phyloP scores from a whole-genome alignment of 1,284 basidiomycete genomes.

The Somion occarium region DNA sequence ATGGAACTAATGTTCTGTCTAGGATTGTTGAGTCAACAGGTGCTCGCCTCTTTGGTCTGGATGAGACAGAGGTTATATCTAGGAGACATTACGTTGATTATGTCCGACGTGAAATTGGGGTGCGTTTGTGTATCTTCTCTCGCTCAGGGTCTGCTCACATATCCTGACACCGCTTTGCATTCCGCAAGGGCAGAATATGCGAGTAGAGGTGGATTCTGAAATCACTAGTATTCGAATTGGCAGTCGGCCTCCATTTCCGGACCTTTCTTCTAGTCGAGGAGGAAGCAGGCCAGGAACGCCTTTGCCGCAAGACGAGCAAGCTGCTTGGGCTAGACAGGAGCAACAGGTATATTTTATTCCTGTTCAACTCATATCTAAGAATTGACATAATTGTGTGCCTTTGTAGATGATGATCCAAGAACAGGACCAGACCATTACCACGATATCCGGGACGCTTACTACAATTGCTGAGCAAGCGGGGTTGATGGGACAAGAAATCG shows the following conservation, averaged over 20 bases:
- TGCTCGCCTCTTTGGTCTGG: conserved; percentile 79
- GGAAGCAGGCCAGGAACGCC: conserved; percentile 8
- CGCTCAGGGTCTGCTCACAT: conserved; percentile 9
- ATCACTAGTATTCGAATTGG: not conserved
- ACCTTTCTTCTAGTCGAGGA: not conserved
- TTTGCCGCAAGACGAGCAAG: conserved; percentile 51
- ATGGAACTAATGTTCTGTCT: conserved; percentile 2
- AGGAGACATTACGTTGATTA: conserved; percentile 71
- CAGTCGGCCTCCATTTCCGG: not conserved
- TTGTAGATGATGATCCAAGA: conserved; percentile 74
- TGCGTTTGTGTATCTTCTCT: conserved; percentile 36
- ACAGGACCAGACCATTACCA: conserved; percentile 83
- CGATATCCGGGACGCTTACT: conserved; percentile 78
- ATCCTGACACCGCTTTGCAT: not conserved
- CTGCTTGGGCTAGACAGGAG: conserved; percentile 78
- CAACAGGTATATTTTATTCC: conserved; percentile 54
- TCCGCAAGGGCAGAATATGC: conserved; percentile 61
- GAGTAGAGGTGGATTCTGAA: conserved; percentile 44
- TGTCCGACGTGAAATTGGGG: conserved; percentile 73
- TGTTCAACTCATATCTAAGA: conserved; percentile 1
- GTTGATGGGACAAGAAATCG: conserved; percentile 85
- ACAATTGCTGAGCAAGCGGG: conserved; percentile 85
- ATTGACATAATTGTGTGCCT: not conserved
- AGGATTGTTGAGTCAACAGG: conserved; percentile 80
- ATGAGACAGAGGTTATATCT: conserved; percentile 65